Base-by-base conservation (phyloP, 148 eudicot genomes). In the Selenicereus undatus region DNA sequence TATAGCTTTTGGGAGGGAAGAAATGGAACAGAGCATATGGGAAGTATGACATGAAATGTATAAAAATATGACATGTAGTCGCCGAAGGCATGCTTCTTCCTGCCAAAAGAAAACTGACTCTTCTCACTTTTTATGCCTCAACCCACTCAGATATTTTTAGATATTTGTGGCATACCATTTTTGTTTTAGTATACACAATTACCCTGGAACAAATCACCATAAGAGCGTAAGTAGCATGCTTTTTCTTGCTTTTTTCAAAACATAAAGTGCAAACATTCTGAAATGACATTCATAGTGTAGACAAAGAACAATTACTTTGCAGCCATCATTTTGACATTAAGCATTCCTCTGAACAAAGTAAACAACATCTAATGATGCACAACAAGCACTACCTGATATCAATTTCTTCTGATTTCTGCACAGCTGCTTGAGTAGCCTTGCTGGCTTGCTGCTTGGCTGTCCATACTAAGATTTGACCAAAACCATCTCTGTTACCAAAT, bases 401-500 rank as follows among this genome's bases (percentile, higher is more conserved):
- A 71, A 85, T 78, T 81, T 85, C 87, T 78, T 85, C 87, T 10
- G 84, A 81, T 78, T 85, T 85, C 65, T 78, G 84, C 36, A 81
- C 84, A 78, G 84, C 87, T 85, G 81, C 87, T 78, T 85, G 87
- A 56, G 87, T 84, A 74, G 84, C 87, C 69, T 85, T 85, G n/a
- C n/a, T n/a, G n/a, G n/a, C n/a, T n/a, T 84, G 81, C 79, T 17
- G 87, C 87, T 70, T 82, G 87, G 62, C 81, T 85, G 76, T 81
- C 70, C 87, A 85, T 85, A 78, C 87, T 84, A 75, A 85, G 87
- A 85, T 85, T 85, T 75, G 87, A 85, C 81, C 97, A 93, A 86
- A 93, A 93, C 8, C 95, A 91, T 83, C 97, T 90, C 97, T 90
- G 82, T 26, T 58, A 82, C 43, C 79, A 29, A 79, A 75, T 16